Evolutionary conservation across 2,329 filamentous ascomycete species (phyloP).

Genomic region (Colletotrichum sojae): DNA sequence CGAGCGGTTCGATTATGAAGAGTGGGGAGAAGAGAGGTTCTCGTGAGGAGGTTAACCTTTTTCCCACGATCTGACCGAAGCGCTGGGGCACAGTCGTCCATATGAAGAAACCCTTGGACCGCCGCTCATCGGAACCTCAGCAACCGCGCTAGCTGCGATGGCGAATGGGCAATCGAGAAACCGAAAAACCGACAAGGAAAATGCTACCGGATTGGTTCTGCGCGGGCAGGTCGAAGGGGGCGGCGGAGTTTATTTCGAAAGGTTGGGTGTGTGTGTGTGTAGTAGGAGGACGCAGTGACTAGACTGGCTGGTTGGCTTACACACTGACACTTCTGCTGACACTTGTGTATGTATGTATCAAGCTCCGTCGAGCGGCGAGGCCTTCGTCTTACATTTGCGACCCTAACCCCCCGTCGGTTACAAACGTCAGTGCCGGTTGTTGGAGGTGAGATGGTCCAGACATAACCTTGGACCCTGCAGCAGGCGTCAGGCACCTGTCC

Average conservation of each 20-base stretch:
- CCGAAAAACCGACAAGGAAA: neutral
- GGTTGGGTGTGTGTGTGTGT: constrained; percentile 8
- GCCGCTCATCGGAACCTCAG: constrained; percentile 30
- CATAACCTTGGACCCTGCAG: constrained; percentile 28
- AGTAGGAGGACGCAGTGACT: neutral
- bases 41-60: neutral
- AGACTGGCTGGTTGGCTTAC: neutral
- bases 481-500: constrained; percentile 18
- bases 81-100: neutral
- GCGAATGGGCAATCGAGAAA: constrained; percentile 1
- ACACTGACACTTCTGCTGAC: neutral
- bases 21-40: neutral
- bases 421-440: constrained; percentile 6
- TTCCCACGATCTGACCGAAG: neutral
- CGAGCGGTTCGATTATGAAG: neutral
- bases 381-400: too few relatives aligned
- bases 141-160: neutral
- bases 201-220: neutral
- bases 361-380: neutral
- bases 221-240: neutral
- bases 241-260: constrained; percentile 12
- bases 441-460: neutral
- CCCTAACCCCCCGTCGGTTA: constrained; percentile 4
- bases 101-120: constrained; percentile 25
- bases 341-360: too few relatives aligned